Base-by-base conservation (phyloP, 306 rosid genomes). In the Arachis stenosperma region DNA sequence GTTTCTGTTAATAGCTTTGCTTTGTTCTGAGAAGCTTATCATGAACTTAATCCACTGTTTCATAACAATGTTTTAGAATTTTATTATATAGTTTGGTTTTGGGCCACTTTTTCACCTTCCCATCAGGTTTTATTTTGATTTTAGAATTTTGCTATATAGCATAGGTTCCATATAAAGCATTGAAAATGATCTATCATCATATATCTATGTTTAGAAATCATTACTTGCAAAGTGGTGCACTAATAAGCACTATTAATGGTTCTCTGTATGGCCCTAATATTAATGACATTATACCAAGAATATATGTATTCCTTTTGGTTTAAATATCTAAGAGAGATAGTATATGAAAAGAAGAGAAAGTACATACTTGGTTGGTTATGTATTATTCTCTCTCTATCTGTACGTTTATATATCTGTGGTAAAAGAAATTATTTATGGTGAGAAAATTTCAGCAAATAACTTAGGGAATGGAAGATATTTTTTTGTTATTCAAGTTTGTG, bases 401-500 rank as follows among this genome's bases (percentile, higher is more conserved):
- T 48, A 11, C 53, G 53, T 12, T 4, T 48, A 10, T 46, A 5
- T 57, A 7, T 67, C 0, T 15, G 9, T 42, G 65, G 60, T 46
- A 44, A 67, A 65, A 59, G 70, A 73, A 67, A 54, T 59, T 65
- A 66, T 69, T 74, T 74, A 51, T 76, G 75, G 66, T 78, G 15
- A 75, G 70, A 42, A 70, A 65, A 65, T 59, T 71, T 58, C 59
- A 4, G 52, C 75, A 65, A 14, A 43, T 65, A 33, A 33, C 37
- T 33, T 58, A 71, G 47, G 52, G 47, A 59, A 54, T 27, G 42
- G 58, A 5, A 79, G 81, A 81, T 81, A 84, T 81, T 88, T 84
- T 84, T 59, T 27, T 67, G 39, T 15, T 39, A 65, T 5, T 4
- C 8, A 61, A 67, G 36, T 65, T 72, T 73, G 90, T 89, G 90